Evolutionary conservation across 2,329 filamentous ascomycete genomes (phyloP), one percentile per base, ranked within the genome.

Genomic region (Phyllosticta capitalensis): DNA sequence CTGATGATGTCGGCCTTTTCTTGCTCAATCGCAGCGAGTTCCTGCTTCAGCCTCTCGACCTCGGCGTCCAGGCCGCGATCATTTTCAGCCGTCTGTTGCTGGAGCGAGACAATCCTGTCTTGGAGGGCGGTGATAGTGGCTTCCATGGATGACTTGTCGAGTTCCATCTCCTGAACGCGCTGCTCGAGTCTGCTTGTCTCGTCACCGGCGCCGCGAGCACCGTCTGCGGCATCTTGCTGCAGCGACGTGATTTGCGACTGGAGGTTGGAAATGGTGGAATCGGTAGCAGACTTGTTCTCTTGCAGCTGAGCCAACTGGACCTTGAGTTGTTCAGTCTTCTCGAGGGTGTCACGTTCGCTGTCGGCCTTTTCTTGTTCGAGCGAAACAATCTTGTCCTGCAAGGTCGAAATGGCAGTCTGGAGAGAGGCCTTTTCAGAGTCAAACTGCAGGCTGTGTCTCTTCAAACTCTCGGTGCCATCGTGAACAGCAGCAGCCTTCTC

Each of bases 401-500:
- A 52, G 4, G 58, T 55, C 26, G 55, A 45, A 52, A 59, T 59
- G 28, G 58, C 58, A 9, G 28, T 38, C 19, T 55, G 58, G 19
- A 59, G 45, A 9, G 53, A 55, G 19, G 56, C 52, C 58, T 59
- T 59, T 28, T 55, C 58, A 19, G 48, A 26, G 53, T 59, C 53
- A 28, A 52, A 59, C 48, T 59, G 52, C 20, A 55, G 52, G 52
- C 53, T 59, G 38, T 59, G 58, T 26, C 53, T 51, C 58, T 59
- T 55, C 26, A 59, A 52, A 9, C 21, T 45, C 38, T 24, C 53
- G 20, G 58, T 45, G 45, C 58, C 55, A 20, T 59, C 58, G 17
- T 59, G 52, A 17, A 59, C 52, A 24, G 54, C 52, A 9, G 52
- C 52, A 17, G 58, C 58, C 53, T 59, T 59, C n/a, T 59, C 58